phyloP scores from a whole-genome alignment of 352 stramenopile species.

The Phytophthora melonis region DNA sequence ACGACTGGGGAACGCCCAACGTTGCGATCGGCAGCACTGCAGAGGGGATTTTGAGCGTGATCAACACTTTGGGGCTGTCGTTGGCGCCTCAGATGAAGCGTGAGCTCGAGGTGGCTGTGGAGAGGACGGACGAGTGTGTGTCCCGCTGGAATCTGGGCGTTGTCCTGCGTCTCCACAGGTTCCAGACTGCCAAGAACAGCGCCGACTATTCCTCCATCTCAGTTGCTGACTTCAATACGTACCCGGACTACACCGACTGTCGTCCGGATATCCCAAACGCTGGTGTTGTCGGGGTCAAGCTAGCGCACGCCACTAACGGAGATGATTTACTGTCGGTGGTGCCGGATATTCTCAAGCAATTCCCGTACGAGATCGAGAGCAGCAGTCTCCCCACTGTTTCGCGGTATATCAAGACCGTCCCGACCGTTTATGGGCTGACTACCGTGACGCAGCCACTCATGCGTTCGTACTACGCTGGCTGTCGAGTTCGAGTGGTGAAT shows the following conservation, averaged over 20 bases:
- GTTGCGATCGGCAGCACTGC: conserved; percentile 15
- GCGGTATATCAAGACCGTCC: conserved; percentile 27
- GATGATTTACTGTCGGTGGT: conserved; percentile 31
- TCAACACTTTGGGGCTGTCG: conserved; percentile 18
- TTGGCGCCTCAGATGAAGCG: conserved; percentile 28
- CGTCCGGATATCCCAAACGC: conserved; percentile 30
- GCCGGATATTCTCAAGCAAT: conserved; percentile 25
- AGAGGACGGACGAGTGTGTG: conserved; percentile 26
- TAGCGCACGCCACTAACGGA: conserved; percentile 17
- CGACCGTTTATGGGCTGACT: conserved; percentile 21
- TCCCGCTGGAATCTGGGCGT: conserved; percentile 31
- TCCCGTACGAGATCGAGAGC: conserved; percentile 30
- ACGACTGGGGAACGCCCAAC: conserved; percentile 33
- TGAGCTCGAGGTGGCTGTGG: conserved; percentile 24
- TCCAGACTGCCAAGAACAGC: conserved; percentile 26
- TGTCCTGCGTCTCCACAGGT: conserved; percentile 31
- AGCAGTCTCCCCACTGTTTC: conserved; percentile 16
- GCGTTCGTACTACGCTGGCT: conserved; percentile 28
- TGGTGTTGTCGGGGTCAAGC: conserved; percentile 22
- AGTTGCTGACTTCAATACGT: conserved; percentile 36
- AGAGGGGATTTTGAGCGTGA: conserved; percentile 16
- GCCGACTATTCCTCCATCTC: conserved; percentile 30
- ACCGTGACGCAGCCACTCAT: conserved; percentile 34
- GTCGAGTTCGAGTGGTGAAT: conserved; percentile 32
- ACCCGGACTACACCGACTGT: conserved; percentile 36